A percentile compares a stretch with the other conserved stretches of the same genome.
phyloP scores from a whole-genome alignment of 73 alveolate species.

The Paramecium sexaurelia region DNA sequence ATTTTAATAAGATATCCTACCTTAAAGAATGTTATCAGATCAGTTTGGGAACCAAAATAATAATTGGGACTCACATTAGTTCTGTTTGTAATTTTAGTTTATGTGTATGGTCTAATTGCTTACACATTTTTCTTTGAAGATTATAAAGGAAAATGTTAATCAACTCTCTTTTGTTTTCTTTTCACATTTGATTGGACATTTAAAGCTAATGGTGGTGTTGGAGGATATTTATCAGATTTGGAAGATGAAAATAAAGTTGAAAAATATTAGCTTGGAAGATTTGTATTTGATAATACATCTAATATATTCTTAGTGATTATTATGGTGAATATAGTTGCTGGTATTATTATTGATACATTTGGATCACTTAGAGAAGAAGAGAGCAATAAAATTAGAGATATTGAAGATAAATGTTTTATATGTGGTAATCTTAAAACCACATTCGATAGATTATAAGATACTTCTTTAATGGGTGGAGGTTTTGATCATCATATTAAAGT shows the following conservation, averaged over 20 bases:
- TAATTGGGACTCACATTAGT: conserved; percentile 75
- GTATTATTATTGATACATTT: conserved; percentile 86
- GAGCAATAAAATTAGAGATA: conserved; percentile 69
- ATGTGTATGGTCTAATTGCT: conserved; percentile 73
- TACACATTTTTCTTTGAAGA: conserved; percentile 71
- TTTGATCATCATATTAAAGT: conserved; percentile 71
- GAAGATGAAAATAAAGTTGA: conserved; percentile 5
- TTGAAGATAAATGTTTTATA: conserved; percentile 74
- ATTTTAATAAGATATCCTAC: conserved; percentile 79
- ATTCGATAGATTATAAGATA: conserved; percentile 63
- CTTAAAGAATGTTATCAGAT: conserved; percentile 80
- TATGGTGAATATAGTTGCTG: conserved; percentile 80
- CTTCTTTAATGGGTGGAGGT: conserved; percentile 57
- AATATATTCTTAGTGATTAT: conserved; percentile 71
- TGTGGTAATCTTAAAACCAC: conserved; percentile 77
- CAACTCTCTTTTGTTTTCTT: conserved; percentile 58
- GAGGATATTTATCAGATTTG: conserved; percentile 41
- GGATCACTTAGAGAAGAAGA: conserved; percentile 79
- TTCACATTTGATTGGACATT: conserved; percentile 67
- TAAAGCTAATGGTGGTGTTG: conserved; percentile 70
- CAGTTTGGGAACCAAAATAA: conserved; percentile 80
- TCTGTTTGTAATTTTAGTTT: conserved; percentile 74
- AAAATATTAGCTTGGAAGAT: conserved; percentile 66
- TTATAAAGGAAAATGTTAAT: conserved; percentile 62
- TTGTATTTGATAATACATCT: conserved; percentile 72